Conservation (phyloP, 139 green algal genomes). For the Chlorella vulgaris region DNA sequence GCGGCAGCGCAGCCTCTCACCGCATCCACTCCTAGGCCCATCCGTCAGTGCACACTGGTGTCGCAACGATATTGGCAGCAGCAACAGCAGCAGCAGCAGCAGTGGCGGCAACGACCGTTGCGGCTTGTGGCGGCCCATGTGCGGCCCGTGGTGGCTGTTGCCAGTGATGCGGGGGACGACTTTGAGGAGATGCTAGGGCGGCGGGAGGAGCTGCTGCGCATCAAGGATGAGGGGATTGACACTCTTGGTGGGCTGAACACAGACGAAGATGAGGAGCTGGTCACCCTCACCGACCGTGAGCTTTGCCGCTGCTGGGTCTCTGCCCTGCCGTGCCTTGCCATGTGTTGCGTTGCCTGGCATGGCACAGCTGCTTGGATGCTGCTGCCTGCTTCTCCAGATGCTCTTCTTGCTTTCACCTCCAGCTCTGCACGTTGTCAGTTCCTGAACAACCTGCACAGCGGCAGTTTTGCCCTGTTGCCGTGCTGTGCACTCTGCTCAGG, state of each 20-base stretch:
- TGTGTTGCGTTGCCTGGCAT: neutral
- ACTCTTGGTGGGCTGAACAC: neutral
- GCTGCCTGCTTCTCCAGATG: neutral
- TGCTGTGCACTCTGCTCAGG: neutral
- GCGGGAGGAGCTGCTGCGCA: conserved; percentile 18
- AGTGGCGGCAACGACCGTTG: neutral
- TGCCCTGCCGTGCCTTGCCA: neutral
- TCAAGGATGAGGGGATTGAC: neutral
- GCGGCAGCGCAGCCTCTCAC: no score
- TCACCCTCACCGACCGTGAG: conserved; percentile 10
- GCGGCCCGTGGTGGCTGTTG: neutral
- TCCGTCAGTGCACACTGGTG: no score
- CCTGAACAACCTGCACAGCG: no score
- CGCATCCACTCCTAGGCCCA: no score
- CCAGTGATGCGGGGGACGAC: conserved; percentile 15
- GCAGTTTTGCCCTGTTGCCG: no score
- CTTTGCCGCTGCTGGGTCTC: neutral
- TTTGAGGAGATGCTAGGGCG: conserved; percentile 30
- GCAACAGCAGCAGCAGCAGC: neutral
- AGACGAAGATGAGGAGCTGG: conserved; percentile 28
- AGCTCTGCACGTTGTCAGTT: no score
- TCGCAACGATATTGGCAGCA: neutral
- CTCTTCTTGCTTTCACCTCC: no score
- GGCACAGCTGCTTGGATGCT: neutral
- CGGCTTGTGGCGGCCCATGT: neutral